Percentiles rank a stretch among this genome's conserved stretches.
Conservation (phyloP, 495 filamentous ascomycete genomes). For the Pseudoneurospora amorphoporcata region DNA sequence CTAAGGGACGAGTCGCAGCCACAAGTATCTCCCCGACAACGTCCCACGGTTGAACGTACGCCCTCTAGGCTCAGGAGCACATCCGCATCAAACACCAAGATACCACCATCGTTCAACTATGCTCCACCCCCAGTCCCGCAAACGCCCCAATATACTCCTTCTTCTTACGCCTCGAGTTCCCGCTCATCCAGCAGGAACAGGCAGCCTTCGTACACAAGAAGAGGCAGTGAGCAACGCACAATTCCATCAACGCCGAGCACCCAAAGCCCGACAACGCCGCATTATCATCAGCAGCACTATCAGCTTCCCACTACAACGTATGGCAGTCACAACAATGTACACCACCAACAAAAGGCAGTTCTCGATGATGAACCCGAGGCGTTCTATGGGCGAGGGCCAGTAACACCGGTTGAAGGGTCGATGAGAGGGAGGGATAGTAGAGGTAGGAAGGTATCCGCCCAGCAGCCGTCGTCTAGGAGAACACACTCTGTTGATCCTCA, state of each 20-base stretch:
- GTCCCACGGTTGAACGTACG: slow-evolving; percentile 42
- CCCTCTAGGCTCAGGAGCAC: slow-evolving; percentile 38
- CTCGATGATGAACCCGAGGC: background rate
- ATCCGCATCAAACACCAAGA: slow-evolving; percentile 20
- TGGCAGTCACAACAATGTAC: background rate
- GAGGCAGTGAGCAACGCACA: background rate
- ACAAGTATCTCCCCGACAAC: slow-evolving; percentile 36
- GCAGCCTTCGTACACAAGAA: background rate
- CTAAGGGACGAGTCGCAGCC: slow-evolving; percentile 21
- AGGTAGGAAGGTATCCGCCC: background rate
- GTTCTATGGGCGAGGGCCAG: background rate
- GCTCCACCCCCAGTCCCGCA: background rate
- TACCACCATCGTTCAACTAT: background rate
- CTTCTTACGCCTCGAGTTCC: background rate
- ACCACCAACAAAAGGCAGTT: background rate
- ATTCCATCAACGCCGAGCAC: background rate
- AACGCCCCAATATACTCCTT: background rate
- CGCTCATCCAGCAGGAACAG: background rate
- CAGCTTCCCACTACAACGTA: background rate
- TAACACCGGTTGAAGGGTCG: background rate
- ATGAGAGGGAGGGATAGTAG: background rate
- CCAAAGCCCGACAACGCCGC: background rate
- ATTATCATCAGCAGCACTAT: background rate
- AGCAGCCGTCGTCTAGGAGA: background rate
- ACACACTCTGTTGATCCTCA: background rate